Evolutionary conservation across 345 rosid species (phyloP), one percentile per base, ranked within the genome.

Genomic region (Mercurialis annua): DNA sequence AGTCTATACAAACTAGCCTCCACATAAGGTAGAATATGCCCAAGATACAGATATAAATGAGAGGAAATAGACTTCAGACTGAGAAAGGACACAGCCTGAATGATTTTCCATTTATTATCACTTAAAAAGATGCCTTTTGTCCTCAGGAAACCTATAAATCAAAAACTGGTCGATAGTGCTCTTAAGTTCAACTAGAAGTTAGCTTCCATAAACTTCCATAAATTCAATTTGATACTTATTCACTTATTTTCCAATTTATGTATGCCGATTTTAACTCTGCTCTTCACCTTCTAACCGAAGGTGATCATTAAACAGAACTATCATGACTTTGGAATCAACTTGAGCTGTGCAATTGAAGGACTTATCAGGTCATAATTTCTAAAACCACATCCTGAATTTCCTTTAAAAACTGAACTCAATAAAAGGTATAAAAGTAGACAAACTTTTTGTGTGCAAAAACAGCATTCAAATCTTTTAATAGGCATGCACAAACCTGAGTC

Each of bases 401-500:
- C 14, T 36, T 55, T 56, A 11, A 9, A 10, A 4, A 46, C 12
- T 63, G 1, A 44, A 30, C 20, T 18, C 6, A 21, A 47, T 12
- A 47, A 67, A 46, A 14, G 15, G 6, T 5, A 8, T 12, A 24
- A 36, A 65, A 33, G 27, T 16, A 24, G 27, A 29, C 21, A 53
- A 31, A 59, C 17, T 11, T 18, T 26, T 6, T 11, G 10, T 5
- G 21, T 20, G 10, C 61, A 15, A 20, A n/a, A 24, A 34, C 56
- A 64, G n/a, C 50, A 14, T 23, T 46, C 43, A 56, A 4, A 58
- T 66, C 33, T 26, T 50, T 18, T 20, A 69, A 34, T 7, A 42
- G 44, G 23, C 5, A 11, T 18, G 34, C 59, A 55, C 82, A 71
- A 61, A 94, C 99, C 99, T 94, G 97, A 46, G 98, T 94, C 84